Evolutionary conservation across 306 rosid species (phyloP), one percentile per base, ranked within the genome.

Genomic region (Dryas alaskensis): DNA sequence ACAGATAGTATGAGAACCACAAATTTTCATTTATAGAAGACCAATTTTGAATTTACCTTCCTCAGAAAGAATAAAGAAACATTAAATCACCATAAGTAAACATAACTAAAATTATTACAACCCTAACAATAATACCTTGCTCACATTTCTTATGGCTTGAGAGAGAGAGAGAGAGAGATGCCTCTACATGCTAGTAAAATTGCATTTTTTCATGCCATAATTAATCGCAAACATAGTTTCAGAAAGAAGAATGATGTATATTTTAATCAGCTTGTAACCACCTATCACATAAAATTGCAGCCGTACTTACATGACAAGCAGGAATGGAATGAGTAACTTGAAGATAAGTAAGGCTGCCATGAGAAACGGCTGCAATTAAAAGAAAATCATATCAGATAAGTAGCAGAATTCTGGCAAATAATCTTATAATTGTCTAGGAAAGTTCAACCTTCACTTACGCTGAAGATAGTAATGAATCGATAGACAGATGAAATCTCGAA

Each of bases 401-500:
- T 69, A 74, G 74, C 44, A 46, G 70, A 72, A 57, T 54, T 65
- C 42, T 61, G 6, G 65, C 61, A 40, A 42, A 14, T 16, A 60
- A 76, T 48, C 44, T 14, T 39, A 59, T 5, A 70, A 25, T 39
- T 19, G 47, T 12, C 7, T 27, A 63, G 61, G 19, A 37, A 77
- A 76, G 61, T 74, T 77, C 61, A 66, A 73, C 22, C 58, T 68
- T 60, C 70, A 88, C 97, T 90, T 87, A 92, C 98, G 53, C 92
- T 92, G 72, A 92, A 92, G 78, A 92, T 74, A 40, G 98, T 92
- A 63, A 92, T 88, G 88, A 92, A 92, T 64, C 94, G 87, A 80
- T 92, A 92, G 72, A 92, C 98, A 4, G 98, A 92, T 61, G 98
- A 92, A 73, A 92, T 92, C 90, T 92, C 96, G 49, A 92, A 92